These are phyloP conservation scores for Sarocladium brachiariae DNA, from an alignment of 2,329 filamentous ascomycete genomes.

Conservation along the genomic window DNA sequence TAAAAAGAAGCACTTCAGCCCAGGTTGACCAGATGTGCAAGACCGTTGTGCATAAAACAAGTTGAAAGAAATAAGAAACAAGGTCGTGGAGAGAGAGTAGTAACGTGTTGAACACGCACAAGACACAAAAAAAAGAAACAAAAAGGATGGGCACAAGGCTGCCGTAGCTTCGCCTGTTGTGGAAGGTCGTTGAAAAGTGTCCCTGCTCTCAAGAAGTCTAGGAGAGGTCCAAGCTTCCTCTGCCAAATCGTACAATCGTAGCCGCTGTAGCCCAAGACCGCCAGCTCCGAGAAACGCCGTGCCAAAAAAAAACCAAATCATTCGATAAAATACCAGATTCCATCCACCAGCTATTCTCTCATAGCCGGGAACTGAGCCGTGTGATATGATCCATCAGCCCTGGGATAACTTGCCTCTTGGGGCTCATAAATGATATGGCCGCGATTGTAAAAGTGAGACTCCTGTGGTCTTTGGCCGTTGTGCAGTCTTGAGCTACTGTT, in stretches of 20 bases:
- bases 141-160: background rate
- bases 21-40: background rate
- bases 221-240: background rate
- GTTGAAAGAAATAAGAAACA: background rate
- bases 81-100: background rate
- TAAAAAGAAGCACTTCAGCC: background rate
- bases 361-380: background rate
- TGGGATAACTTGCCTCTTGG: background rate
- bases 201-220: background rate
- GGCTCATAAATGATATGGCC: background rate
- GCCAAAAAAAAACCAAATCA: background rate
- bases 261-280: background rate
- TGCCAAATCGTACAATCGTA: slow-evolving; percentile 4
- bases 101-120: background rate
- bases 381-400: slow-evolving; percentile 6
- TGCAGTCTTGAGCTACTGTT: slow-evolving; percentile 25
- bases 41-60: background rate
- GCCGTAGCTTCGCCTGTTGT: background rate
- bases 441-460: slow-evolving; percentile 19
- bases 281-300: slow-evolving; percentile 1
- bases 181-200: background rate
- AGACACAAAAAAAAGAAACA: background rate
- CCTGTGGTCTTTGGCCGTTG: slow-evolving; percentile 31
- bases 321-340: background rate
- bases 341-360: background rate